These are phyloP conservation scores for Candida silvatica DNA, from an alignment of 805 yeast species.

Conservation along the genomic window DNA sequence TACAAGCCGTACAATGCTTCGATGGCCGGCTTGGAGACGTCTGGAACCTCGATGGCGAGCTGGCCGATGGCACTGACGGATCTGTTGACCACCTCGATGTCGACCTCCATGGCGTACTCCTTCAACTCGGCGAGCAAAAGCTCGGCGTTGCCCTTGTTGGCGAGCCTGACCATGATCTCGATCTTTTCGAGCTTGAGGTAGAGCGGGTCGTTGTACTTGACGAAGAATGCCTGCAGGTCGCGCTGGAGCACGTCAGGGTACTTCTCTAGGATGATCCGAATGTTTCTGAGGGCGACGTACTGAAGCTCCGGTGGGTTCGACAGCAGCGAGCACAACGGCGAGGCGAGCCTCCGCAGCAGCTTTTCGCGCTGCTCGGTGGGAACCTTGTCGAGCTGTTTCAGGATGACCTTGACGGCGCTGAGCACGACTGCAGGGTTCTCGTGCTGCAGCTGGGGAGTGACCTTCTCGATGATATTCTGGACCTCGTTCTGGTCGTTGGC, in stretches of 20 bases:
- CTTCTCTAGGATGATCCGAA: slow-evolving; percentile 80
- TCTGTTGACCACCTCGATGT: slow-evolving; percentile 62
- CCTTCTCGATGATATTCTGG: slow-evolving; percentile 77
- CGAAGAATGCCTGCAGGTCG: slow-evolving; percentile 83
- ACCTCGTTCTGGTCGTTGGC: slow-evolving; percentile 58
- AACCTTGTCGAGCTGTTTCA: slow-evolving; percentile 54
- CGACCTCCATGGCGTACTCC: slow-evolving; percentile 82
- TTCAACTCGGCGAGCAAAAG: slow-evolving; percentile 60
- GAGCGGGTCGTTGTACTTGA: slow-evolving; percentile 79
- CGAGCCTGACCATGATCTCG: slow-evolving; percentile 64
- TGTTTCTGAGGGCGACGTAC: slow-evolving; percentile 85
- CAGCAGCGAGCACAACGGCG: slow-evolving; percentile 82
- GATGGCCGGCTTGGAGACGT: slow-evolving; percentile 45
- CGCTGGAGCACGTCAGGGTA: slow-evolving; percentile 72
- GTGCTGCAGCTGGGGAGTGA: slow-evolving; percentile 92
- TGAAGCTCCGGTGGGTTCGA: slow-evolving; percentile 92
- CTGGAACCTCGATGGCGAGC: slow-evolving; percentile 55
- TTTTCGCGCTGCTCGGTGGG: slow-evolving; percentile 27
- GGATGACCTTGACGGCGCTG: slow-evolving; percentile 71
- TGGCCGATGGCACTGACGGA: slow-evolving; percentile 65
- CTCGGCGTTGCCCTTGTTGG: slow-evolving; percentile 49
- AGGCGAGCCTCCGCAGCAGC: slow-evolving; percentile 62
- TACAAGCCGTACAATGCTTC: slow-evolving; percentile 52
- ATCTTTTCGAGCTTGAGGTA: slow-evolving; percentile 71
- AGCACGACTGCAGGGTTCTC: slow-evolving; percentile 94